Evolutionary conservation across 2,329 filamentous ascomycete species (phyloP).

Genomic region (Monilinia aucupariae): DNA sequence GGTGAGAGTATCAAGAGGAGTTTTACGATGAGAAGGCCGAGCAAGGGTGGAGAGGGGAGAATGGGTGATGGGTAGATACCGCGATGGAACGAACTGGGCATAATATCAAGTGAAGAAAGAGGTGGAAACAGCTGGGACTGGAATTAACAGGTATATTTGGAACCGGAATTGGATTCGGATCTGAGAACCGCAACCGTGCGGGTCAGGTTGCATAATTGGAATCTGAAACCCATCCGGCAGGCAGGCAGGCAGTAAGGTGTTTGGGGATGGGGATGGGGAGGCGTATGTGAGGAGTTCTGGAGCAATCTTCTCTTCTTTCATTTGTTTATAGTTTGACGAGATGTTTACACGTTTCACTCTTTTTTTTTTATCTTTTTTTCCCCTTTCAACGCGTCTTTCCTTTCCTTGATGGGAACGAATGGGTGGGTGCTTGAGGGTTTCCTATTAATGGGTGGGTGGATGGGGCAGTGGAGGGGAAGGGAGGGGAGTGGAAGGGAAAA

Average conservation of each 20-base stretch:
- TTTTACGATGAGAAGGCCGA: conserved; percentile 60
- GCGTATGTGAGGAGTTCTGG: neutral
- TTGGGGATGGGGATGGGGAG: neutral
- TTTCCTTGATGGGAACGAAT: neutral
- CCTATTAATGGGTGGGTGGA: neutral
- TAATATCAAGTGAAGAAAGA: neutral
- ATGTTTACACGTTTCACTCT: neutral
- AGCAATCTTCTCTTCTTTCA: neutral
- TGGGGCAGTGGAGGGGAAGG: neutral
- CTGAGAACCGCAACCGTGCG: neutral
- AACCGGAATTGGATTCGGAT: neutral
- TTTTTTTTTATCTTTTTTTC: neutral
- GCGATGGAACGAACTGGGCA: neutral
- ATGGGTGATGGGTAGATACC: neutral
- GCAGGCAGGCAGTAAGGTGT: neutral
- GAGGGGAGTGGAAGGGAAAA: neutral
- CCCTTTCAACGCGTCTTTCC: too few species aligned
- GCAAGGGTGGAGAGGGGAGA: neutral
- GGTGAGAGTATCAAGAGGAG: conserved; percentile 86
- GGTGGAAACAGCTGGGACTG: neutral
- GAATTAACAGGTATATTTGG: neutral
- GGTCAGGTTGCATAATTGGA: neutral
- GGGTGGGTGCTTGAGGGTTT: neutral
- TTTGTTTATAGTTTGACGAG: neutral
- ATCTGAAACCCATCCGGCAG: neutral